Base-by-base conservation (phyloP, 805 yeast genomes). In the Komagataella populi region DNA sequence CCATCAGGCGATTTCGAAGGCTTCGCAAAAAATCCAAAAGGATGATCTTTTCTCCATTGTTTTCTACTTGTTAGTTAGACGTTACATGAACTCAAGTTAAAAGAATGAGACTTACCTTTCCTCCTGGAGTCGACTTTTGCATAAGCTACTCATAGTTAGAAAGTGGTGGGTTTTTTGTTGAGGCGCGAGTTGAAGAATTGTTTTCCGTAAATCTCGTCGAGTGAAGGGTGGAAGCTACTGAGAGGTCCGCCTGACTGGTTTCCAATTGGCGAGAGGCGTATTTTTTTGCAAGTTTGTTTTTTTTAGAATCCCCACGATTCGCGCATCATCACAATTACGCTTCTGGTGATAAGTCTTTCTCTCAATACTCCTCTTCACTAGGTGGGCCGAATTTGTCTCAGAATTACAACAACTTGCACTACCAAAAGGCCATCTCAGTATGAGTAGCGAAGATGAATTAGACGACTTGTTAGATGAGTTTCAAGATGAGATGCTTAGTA, bases 41-140 rank as follows among this genome's bases (percentile, higher is more conserved):
- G 99, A 64, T 93, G 99, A 65, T 89, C 96, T 65, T 88, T 91
- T 59, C 99, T 81, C 99, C 99, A 93, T 65, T 85, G 88, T 68
- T 90, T 91, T 66, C 99, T 83, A 53, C 10, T 23, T 6, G 47
- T 30, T 23, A 18, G 23, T 8, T 16, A 23, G 8, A 46, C 7
- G 36, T 22, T 30, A 7, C 48, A 46, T 30, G 18, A 46, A 22
- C 17, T 8, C 20, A 47, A 16, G 17, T 18, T 44, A 2, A 1
- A 44, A 24, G 6, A 12, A 23, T 30, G 3, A 20, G 6, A 68
- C 77, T 51, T 64, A 74, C 80, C 81, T 70, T 65, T 91, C 99
- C 66, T 89, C 96, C 62, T 90, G 97, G 45, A 91, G 77, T 59
- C 99, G 80, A 53, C 81, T 87, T 56, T 82, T 71, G 64, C 95